Evolutionary conservation across 257 asterid genomes (phyloP).

Genomic region (Plantago major): DNA sequence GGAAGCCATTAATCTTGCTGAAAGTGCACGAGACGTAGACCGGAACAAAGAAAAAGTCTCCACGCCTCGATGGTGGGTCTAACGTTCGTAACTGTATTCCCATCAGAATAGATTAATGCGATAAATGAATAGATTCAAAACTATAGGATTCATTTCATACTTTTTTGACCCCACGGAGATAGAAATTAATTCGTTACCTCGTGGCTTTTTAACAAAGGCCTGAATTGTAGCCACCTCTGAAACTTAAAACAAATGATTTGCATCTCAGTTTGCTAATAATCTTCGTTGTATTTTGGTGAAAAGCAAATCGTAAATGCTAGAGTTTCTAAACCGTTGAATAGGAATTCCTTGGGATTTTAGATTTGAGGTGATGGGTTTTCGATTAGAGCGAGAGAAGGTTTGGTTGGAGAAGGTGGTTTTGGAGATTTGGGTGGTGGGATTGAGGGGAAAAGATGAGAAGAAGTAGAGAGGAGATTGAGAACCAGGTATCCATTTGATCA

Average conservation of each 20-base stretch:
- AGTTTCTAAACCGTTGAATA: constrained; percentile 48
- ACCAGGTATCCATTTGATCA: constrained; percentile 62
- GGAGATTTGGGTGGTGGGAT: constrained; percentile 38
- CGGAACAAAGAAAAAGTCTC: constrained; percentile 90
- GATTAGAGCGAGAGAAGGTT: constrained; percentile 60
- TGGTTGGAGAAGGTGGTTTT: constrained; percentile 40
- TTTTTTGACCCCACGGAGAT: too few species aligned
- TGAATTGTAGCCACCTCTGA: constrained; percentile 91
- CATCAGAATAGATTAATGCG: too few species aligned
- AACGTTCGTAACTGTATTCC: constrained; percentile 40
- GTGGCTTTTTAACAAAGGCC: constrained; percentile 40
- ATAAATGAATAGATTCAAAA: too few species aligned
- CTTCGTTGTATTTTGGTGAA: constrained; percentile 55
- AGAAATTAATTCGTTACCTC: too few species aligned
- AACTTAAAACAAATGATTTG: constrained; percentile 64
- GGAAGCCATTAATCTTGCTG: constrained; percentile 85
- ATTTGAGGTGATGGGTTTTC: constrained; percentile 32
- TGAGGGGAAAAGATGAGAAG: constrained; percentile 52
- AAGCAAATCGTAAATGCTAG: constrained; percentile 67
- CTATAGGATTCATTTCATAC: too few species aligned
- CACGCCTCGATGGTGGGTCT: constrained; percentile 62
- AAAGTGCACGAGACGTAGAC: constrained; percentile 88
- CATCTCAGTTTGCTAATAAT: constrained; percentile 66
- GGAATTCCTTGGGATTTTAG: constrained; percentile 6
- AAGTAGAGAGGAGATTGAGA: constrained; percentile 55